Evolutionary conservation across 495 filamentous ascomycete species (phyloP).

Genomic region (Cairneyella variabilis): DNA sequence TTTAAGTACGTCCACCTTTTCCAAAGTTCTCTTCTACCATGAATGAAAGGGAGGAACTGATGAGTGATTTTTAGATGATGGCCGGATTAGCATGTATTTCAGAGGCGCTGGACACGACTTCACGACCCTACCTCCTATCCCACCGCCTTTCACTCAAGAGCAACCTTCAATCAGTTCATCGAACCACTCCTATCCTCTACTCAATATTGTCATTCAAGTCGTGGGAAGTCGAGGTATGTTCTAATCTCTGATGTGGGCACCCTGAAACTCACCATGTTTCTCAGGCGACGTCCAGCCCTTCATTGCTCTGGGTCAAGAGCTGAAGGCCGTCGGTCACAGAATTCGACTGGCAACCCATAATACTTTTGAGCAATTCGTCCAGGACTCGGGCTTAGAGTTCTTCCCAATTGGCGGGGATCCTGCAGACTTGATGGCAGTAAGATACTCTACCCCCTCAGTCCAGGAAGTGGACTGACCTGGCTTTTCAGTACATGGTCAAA

Average conservation of each 20-base stretch:
- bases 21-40: not conserved
- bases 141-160: not conserved
- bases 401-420: slow-evolving; percentile 63
- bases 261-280: not conserved
- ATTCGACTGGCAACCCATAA: slow-evolving; percentile 63
- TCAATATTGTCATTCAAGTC: slow-evolving; percentile 23
- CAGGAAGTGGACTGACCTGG: too few relatives aligned
- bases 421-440: slow-evolving; percentile 25
- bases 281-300: slow-evolving; percentile 62
- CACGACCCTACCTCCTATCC: not conserved
- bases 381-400: slow-evolving; percentile 51
- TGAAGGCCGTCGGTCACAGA: slow-evolving; percentile 50
- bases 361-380: slow-evolving; percentile 55
- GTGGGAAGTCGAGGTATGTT: slow-evolving; percentile 20
- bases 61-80: not conserved
- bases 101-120: not conserved
- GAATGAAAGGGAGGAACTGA: not conserved
- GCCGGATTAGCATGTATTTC: slow-evolving; percentile 4
- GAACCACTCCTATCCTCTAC: not conserved
- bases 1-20: not conserved
- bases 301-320: slow-evolving; percentile 46
- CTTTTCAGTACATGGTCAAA: slow-evolving; percentile 53
- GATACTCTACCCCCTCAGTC: too few relatives aligned
- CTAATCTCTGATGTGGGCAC: too few relatives aligned
- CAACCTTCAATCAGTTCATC: not conserved